These are phyloP conservation scores for Arthrobotrys sphaeroides DNA, from an alignment of 2,329 filamentous ascomycete genomes.

Conservation along the genomic window DNA sequence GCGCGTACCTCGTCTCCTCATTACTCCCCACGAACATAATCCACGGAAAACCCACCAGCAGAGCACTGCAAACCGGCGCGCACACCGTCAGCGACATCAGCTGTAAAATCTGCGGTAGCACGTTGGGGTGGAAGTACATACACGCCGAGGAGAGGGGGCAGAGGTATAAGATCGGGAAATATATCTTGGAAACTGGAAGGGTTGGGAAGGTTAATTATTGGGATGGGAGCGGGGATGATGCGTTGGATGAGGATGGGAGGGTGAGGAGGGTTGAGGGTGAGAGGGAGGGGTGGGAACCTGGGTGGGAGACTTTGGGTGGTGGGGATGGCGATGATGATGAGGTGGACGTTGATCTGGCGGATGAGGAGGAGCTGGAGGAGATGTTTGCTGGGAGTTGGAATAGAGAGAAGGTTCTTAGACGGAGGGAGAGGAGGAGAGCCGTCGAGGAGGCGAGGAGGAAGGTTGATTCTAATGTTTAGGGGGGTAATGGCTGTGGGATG, in stretches of 20 bases:
- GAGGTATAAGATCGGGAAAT: conserved; percentile 75
- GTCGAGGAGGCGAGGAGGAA: conserved; percentile 36
- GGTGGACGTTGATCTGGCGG: conserved; percentile 69
- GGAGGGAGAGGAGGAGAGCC: conserved; percentile 52
- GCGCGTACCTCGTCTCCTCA: conserved; percentile 70
- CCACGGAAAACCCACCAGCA: conserved; percentile 67
- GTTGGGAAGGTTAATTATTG: conserved; percentile 67
- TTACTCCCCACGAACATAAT: conserved; percentile 65
- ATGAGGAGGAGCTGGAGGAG: conserved; percentile 74
- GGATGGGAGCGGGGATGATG: conserved; percentile 62
- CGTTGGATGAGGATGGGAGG: conserved; percentile 11
- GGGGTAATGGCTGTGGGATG: not conserved
- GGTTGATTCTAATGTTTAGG: conserved; percentile 46
- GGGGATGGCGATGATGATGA: conserved; percentile 23
- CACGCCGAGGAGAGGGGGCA: conserved; percentile 70
- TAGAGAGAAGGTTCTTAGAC: conserved; percentile 64
- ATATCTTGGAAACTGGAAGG: conserved; percentile 71
- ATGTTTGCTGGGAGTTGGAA: conserved; percentile 73
- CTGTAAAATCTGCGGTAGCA: conserved; percentile 68
- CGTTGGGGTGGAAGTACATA: conserved; percentile 75
- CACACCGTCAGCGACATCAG: conserved; percentile 73
- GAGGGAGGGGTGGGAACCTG: conserved; percentile 40
- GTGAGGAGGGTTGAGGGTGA: not conserved
- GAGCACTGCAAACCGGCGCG: conserved; percentile 71
- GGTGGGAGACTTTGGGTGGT: conserved; percentile 49